Conservation (phyloP, 2,329 filamentous ascomycete genomes). For the Capronia epimyces region DNA sequence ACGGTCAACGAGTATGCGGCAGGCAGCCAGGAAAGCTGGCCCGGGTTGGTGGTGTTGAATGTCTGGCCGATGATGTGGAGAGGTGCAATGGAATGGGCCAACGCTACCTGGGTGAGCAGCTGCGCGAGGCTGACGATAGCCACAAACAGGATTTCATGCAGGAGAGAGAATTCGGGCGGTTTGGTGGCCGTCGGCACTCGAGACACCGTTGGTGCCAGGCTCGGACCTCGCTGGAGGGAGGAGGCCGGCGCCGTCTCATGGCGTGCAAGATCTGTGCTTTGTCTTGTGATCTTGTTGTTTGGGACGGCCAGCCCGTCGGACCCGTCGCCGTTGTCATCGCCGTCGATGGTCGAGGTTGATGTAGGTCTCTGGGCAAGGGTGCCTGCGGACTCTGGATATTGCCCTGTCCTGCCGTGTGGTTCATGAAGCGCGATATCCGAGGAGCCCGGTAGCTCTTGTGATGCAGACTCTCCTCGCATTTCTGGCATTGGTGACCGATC, state of each 20-base stretch:
- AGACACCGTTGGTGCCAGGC: conserved; percentile 5
- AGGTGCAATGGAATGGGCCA: conserved; percentile 36
- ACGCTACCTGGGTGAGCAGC: conserved; percentile 35
- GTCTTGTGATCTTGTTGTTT: background rate
- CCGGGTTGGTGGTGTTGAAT: conserved; percentile 38
- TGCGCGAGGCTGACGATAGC: conserved; percentile 44
- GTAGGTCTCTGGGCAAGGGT: too few relatives aligned
- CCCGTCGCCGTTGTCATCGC: background rate
- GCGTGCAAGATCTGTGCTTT: conserved; percentile 1
- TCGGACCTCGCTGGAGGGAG: background rate
- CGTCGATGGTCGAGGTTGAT: background rate
- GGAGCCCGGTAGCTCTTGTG: too few relatives aligned
- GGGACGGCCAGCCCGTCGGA: background rate
- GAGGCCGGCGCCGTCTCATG: background rate
- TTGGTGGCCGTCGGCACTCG: conserved; percentile 8
- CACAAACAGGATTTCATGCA: conserved; percentile 35
- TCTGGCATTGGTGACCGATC: too few relatives aligned
- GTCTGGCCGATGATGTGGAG: conserved; percentile 44
- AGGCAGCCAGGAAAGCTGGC: conserved; percentile 44
- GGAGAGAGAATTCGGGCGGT: conserved; percentile 17
- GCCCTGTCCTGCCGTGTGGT: too few relatives aligned
- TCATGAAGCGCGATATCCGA: too few relatives aligned
- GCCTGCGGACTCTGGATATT: too few relatives aligned
- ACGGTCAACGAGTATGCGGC: conserved; percentile 47
- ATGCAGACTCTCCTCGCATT: too few relatives aligned